Base-by-base conservation (phyloP, 2,329 filamentous ascomycete genomes). In the Fusarium sororula region DNA sequence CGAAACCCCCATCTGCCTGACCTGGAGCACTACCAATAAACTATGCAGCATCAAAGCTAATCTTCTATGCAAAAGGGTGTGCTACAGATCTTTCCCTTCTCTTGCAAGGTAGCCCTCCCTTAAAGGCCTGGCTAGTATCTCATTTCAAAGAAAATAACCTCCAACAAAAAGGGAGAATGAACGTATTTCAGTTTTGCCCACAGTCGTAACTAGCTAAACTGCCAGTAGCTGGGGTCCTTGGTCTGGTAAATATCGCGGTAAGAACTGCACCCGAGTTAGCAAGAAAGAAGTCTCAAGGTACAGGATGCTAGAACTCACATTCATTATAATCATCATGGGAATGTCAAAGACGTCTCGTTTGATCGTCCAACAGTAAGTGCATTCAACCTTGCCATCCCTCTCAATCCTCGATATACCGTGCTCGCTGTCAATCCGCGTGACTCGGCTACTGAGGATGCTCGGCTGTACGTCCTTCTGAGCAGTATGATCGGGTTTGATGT, bases 311-410 rank as follows among this genome's bases (percentile, higher is more conserved):
- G 26, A 39, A 92, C 95, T 92, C 83, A 98, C 96, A 85, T 98
- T 98, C 87, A 98, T 96, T 80, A 98, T 94, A 82, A 98, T 97
- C 85, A 98, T 88, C 94, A 98, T 98, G 28, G 96, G 96, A 83
- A 98, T 98, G 84, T 98, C 96, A 85, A 98, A 98, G 45, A 96
- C 94, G 82, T 99, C 96, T 73, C 96, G 89, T 85, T 98, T 98
- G 72, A 98, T 95, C 73, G 94, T 96, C 95, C 96, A 98, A 85
- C 94, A 97, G 84, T 97, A 98, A 78, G 93, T 95, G 85, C 95
- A 98, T 81, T 97, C 94, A 65, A 98, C 93, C 83, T 96, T 95
- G 61, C 95, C 96, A 79, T 97, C 95, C 80, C 91, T 93, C 79
- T 94, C 94, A 20, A 98, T 88, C 79, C 91, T 90, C 62, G 93